These are phyloP conservation scores for Haematococcus lacustris DNA, from an alignment of 139 green algal genomes.

Conservation along the genomic window DNA sequence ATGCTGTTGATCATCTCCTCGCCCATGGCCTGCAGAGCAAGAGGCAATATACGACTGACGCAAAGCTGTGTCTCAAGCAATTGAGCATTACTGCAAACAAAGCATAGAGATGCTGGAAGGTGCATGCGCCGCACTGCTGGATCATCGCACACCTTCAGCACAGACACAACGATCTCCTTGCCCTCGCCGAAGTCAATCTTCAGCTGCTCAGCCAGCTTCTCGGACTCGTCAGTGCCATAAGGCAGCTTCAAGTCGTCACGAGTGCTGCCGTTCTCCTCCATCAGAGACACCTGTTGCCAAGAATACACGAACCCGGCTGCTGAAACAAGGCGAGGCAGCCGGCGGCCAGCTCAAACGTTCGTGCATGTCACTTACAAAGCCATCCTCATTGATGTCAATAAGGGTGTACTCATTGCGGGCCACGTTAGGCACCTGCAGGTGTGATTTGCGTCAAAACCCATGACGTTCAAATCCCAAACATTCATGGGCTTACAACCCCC, in stretches of 20 bases:
- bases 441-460: no score
- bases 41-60: no score
- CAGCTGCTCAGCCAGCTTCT: constrained; percentile 80
- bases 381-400: constrained; percentile 94
- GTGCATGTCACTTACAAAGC: constrained; percentile 77
- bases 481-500: no score
- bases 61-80: no score
- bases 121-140: not conserved
- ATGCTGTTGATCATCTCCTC: constrained; percentile 16
- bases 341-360: no score
- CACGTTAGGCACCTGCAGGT: constrained; percentile 82
- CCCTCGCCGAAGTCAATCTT: constrained; percentile 73
- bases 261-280: constrained; percentile 85
- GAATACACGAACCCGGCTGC: no score
- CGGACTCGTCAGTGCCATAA: constrained; percentile 79
- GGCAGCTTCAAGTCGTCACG: constrained; percentile 95
- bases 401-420: constrained; percentile 88
- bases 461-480: no score
- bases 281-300: constrained; percentile 83
- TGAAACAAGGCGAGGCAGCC: no score
- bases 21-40: constrained; percentile 14
- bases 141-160: constrained; percentile 66
- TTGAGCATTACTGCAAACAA: no score
- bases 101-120: no score
- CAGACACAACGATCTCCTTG: constrained; percentile 89